Conservation (phyloP, 192 early-diverging fungal species). For the Linderina pennispora region DNA sequence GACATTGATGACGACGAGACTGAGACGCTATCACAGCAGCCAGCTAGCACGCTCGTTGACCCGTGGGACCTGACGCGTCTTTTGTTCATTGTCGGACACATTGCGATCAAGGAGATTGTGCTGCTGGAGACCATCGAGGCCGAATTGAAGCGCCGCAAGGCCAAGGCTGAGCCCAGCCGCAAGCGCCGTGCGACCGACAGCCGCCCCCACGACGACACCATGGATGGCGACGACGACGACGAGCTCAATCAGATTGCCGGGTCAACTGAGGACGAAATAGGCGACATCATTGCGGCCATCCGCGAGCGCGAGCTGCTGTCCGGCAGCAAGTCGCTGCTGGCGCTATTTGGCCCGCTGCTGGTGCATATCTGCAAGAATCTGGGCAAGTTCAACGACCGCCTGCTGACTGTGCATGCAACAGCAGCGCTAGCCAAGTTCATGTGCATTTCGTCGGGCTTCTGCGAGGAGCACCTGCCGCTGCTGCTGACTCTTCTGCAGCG, state of each 20-base stretch:
- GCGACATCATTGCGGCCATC: conserved; percentile 78
- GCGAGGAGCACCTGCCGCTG: conserved; percentile 86
- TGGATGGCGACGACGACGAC: conserved; percentile 53
- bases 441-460: conserved; percentile 94
- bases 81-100: conserved; percentile 89
- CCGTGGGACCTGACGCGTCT: conserved; percentile 80
- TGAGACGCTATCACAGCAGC: background rate
- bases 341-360: conserved; percentile 76
- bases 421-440: conserved; percentile 93
- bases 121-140: conserved; percentile 91
- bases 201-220: conserved; percentile 2
- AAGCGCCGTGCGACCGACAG: conserved; percentile 33
- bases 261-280: conserved; percentile 92
- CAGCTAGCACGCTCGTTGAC: conserved; percentile 26
- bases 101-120: conserved; percentile 95
- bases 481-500: conserved; percentile 87
- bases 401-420: conserved; percentile 83
- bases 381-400: conserved; percentile 69
- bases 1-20: conserved; percentile 13
- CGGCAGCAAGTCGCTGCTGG: conserved; percentile 68
- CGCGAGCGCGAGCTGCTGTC: conserved; percentile 90
- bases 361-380: conserved; percentile 77
- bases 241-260: conserved; percentile 93
- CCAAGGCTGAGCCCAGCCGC: conserved; percentile 30
- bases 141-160: conserved; percentile 82